phyloP scores from a whole-genome alignment of 2,329 filamentous ascomycete genomes.

The Cladosporium cucumerinum region DNA sequence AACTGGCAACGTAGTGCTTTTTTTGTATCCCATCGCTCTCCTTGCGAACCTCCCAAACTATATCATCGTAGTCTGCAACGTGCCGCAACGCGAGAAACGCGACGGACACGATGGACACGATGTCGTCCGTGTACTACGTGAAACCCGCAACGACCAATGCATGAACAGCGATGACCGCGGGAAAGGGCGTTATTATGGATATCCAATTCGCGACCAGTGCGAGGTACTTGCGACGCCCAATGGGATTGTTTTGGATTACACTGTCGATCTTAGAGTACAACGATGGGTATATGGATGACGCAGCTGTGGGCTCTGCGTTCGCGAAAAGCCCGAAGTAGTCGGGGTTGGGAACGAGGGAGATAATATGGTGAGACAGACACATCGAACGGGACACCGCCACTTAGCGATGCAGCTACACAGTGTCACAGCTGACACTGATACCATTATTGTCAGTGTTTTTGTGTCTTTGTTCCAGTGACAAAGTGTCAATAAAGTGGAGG shows the following conservation, averaged over 20 bases:
- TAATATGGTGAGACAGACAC: neutral
- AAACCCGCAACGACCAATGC: neutral
- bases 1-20: neutral
- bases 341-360: neutral
- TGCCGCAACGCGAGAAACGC: neutral
- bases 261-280: neutral
- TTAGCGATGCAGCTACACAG: no score
- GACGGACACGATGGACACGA: neutral
- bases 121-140: neutral
- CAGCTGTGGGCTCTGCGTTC: neutral
- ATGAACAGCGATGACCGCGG: neutral
- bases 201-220: neutral
- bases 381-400: neutral
- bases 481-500: no score
- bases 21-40: neutral
- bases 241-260: neutral
- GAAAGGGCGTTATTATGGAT: neutral
- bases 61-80: neutral
- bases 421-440: no score
- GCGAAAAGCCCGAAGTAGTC: slow-evolving; percentile 1
- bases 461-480: no score
- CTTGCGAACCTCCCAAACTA: neutral
- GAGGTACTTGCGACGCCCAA: neutral
- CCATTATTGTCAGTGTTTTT: neutral
- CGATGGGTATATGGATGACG: neutral